Conservation (phyloP, 2,329 filamentous ascomycete species). For the Dactylellina drechsleri region DNA sequence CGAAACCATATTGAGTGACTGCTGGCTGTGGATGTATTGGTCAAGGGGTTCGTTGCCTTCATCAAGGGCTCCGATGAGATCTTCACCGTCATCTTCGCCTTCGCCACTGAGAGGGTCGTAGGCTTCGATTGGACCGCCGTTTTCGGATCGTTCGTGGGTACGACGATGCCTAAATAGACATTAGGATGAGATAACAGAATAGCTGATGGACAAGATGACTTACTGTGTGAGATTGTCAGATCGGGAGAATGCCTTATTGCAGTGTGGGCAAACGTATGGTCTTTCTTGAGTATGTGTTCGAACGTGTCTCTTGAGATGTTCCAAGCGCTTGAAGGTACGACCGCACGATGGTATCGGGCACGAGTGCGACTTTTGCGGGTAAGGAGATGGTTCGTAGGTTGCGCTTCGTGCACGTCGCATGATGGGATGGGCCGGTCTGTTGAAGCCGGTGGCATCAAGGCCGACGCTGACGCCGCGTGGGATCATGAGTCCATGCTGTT, state of each 20-base stretch:
- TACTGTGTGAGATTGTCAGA: constrained; percentile 99
- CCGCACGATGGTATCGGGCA: constrained; percentile 99
- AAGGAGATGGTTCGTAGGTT: constrained; percentile 95
- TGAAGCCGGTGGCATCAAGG: constrained; percentile 68
- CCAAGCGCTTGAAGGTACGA: constrained; percentile 96
- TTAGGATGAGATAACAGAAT: constrained; percentile 60
- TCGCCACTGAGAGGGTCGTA: constrained; percentile 76
- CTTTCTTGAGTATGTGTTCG: constrained; percentile 99
- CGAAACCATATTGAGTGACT: constrained; percentile 49
- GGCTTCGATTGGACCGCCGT: constrained; percentile 62
- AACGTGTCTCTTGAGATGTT: constrained; percentile 99
- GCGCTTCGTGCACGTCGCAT: constrained; percentile 91
- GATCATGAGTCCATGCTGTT: constrained; percentile 65
- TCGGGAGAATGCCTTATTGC: constrained; percentile 98
- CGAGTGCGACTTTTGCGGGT: constrained; percentile 97
- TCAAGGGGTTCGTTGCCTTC: constrained; percentile 69
- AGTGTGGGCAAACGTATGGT: constrained; percentile 96
- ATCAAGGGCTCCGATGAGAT: constrained; percentile 81
- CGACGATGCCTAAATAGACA: constrained; percentile 69
- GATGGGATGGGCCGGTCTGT: constrained; percentile 73
- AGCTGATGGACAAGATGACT: constrained; percentile 54
- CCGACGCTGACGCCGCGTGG: constrained; percentile 59
- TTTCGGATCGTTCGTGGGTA: constrained; percentile 84
- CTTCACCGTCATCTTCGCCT: constrained; percentile 87
- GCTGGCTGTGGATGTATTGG: constrained; percentile 44